These are phyloP conservation scores for Candida adriatica DNA, from an alignment of 805 yeast genomes.

Conservation along the genomic window DNA sequence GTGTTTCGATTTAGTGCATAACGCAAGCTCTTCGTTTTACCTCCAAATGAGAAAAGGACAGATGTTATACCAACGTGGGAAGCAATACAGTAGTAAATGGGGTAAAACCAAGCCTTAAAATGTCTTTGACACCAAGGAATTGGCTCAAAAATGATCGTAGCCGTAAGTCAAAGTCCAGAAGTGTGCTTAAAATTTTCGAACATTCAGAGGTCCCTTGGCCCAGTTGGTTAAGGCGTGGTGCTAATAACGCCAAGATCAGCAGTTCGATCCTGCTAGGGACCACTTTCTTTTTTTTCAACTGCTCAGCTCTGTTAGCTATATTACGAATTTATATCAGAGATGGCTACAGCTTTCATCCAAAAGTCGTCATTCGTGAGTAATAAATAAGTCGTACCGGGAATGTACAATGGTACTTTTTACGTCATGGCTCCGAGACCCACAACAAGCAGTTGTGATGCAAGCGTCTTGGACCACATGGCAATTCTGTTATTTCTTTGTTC, in stretches of 20 bases:
- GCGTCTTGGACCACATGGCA: slow-evolving; percentile 49
- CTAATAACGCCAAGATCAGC: slow-evolving; percentile 60
- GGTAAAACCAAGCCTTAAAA: no score
- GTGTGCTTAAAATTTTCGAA: background rate
- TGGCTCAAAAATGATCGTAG: no score
- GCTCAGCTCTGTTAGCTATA: background rate
- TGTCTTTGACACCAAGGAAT: no score
- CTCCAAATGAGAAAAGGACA: no score
- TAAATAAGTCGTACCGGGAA: background rate
- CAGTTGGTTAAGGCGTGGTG: slow-evolving; percentile 56
- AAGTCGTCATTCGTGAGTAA: background rate
- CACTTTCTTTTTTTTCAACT: slow-evolving; percentile 27
- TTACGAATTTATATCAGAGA: no score
- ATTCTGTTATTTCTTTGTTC: slow-evolving; percentile 38
- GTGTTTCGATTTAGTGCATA: no score
- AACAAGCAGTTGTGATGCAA: slow-evolving; percentile 50
- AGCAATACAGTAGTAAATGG: no score
- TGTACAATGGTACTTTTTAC: background rate
- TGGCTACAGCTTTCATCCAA: slow-evolving; percentile 1
- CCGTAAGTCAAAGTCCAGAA: no score
- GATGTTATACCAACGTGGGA: no score
- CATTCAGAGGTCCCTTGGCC: slow-evolving; percentile 42
- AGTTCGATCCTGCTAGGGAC: slow-evolving; percentile 85
- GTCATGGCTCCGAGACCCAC: slow-evolving; percentile 58
- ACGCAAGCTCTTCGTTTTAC: no score